Base-by-base conservation (phyloP, 2,329 filamentous ascomycete genomes). In the Nigrospora oryzae region DNA sequence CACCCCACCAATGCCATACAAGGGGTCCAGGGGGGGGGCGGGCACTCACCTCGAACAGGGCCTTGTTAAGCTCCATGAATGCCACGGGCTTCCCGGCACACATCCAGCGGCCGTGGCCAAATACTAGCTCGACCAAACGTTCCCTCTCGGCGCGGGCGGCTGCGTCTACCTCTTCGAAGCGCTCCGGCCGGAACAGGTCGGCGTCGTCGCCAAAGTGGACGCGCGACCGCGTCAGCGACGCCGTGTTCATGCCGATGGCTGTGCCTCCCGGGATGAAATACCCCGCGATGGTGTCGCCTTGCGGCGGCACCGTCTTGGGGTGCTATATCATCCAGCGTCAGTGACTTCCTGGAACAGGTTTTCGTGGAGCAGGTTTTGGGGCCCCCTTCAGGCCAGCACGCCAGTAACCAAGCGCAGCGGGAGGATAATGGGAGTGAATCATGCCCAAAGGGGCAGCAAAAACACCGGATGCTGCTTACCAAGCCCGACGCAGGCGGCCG, bases 21-120 rank as follows among this genome's bases (percentile, higher is more conserved):
- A 32, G 11, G 28, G 32, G 12, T n/a, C 7, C 8, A 15, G 23
- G 16, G 13, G n/a, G 28, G 13, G 14, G 30, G n/a, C 16, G 16
- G 17, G 14, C 3, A 46, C 62, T 53, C 53, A 70, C 68, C 61
- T 70, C 64, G 36, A 67, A 61, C 38, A 66, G 55, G 3, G 61
- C 49, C 48, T 72, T 72, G 45, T 66, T 63, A 43, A 71, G 40
- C 54, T 71, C 67, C 49, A 71, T 64, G 41, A 64, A 53, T 5
- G 67, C 67, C 31, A 71, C 62, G 16, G 55, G 55, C 53, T 64
- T 67, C 0, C 69, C 70, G 17, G 69, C 52, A 45, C 69, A 71
- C 44, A 56, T 50, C 48, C 59, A 66, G 14, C 56, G 56, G 1
- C 68, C 67, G 38, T 61, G 56, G 1, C 65, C 65, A 53, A 71